phyloP scores from a whole-genome alignment of 202 grass and related monocot species.

The Saccharum hybrid region DNA sequence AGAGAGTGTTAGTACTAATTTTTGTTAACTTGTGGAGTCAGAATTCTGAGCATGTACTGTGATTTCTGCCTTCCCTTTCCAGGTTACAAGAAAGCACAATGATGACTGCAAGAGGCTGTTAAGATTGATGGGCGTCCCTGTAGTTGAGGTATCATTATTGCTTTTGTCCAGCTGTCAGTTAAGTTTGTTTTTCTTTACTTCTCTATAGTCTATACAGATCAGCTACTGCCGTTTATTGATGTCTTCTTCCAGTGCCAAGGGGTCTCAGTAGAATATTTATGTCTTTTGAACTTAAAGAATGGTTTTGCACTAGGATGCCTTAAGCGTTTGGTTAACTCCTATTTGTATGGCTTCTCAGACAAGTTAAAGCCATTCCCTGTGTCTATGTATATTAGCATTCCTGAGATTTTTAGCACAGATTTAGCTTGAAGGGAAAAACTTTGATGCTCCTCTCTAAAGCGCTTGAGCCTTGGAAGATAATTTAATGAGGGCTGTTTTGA shows the following conservation, averaged over 20 bases:
- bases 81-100: slow-evolving; percentile 85
- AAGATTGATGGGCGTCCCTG: slow-evolving; percentile 86
- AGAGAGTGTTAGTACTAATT: not conserved
- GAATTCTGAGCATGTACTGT: slow-evolving; percentile 25
- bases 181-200: slow-evolving; percentile 11
- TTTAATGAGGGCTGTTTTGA: not conserved
- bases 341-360: slow-evolving; percentile 12
- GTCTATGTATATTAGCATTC: slow-evolving; percentile 22
- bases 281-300: slow-evolving; percentile 27
- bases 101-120: slow-evolving; percentile 87
- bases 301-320: not conserved
- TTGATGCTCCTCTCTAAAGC: not conserved
- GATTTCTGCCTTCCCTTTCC: slow-evolving; percentile 29
- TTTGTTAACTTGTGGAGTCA: slow-evolving; percentile 1
- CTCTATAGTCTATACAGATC: not conserved
- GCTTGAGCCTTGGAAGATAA: not conserved
- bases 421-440: not conserved
- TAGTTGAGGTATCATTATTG: slow-evolving; percentile 70
- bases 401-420: not conserved
- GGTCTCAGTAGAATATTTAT: slow-evolving; percentile 13
- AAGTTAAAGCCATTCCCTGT: not conserved
- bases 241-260: slow-evolving; percentile 21
- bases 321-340: slow-evolving; percentile 21
- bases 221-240: slow-evolving; percentile 17
- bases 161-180: slow-evolving; percentile 22